Base-by-base conservation (phyloP, 352 stramenopile genomes). In the Phytophthora palmivora region DNA sequence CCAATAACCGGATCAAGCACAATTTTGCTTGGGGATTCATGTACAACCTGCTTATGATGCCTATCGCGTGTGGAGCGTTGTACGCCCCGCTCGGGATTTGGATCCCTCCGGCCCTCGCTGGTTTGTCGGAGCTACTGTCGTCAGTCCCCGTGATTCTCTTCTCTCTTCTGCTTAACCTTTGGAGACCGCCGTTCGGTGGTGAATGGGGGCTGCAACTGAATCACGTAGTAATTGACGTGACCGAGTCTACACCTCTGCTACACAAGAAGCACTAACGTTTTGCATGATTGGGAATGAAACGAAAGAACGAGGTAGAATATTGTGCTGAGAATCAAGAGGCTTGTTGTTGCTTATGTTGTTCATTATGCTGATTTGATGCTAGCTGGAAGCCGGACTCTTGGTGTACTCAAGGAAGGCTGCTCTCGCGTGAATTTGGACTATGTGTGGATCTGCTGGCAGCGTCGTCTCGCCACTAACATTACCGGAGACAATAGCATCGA, bases 111-210 rank as follows among this genome's bases (percentile, higher is more conserved):
- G 76, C 82, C 10, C 56, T 94, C 3, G 84, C 84, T 24, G 84
- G 84, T 10, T 70, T 94, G 19, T 91, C 83, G 16, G 84, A 92
- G 52, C 55, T 91, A 30, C 54, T 92, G 7, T 90, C 79, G 37
- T 90, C 83, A 5, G 83, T 94, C n/a, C 84, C 84, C 1, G 84
- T 94, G 50, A 85, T 94, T 16, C 61, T 91, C 11, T 91, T 91
- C 56, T 91, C 80, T 36, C 69, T 91, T 24, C 53, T 91, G 43
- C 79, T 94, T 43, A 87, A 87, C 51, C 52, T 76, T 28, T 94
- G 84, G 80, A 76, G 62, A 9, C 82, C 80, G 2, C 78, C 78
- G 8, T 85, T 80, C 52, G 32, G 49, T 54, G 50, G 52, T 18
- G 51, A 61, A 34, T 69, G 58, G 44, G 56, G 70, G 10, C 19